A percentile compares a stretch with the other conserved stretches of the same genome.
These are phyloP conservation scores for Fusarium sambucinum DNA, from an alignment of 2,329 filamentous ascomycete species.

Conservation along the genomic window DNA sequence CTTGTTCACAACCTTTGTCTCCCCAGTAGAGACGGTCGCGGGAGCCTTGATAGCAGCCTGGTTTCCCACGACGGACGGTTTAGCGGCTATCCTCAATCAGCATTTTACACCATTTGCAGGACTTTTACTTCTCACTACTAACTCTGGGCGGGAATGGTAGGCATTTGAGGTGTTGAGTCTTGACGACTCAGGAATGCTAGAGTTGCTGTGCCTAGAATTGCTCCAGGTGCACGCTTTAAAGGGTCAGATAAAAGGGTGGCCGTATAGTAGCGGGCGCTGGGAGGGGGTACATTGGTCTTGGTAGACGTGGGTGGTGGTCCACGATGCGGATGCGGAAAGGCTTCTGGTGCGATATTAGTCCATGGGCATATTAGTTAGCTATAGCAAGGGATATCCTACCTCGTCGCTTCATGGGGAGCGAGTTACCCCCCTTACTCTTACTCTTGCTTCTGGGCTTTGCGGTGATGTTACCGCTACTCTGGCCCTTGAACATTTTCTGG, in stretches of 20 bases:
- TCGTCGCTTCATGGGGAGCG: constrained; percentile 18
- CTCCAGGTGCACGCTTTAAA: constrained; percentile 20
- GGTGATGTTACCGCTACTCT: neutral
- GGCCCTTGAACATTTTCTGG: constrained; percentile 41
- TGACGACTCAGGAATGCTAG: constrained; percentile 43
- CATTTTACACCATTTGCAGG: no score
- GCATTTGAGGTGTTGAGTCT: constrained; percentile 11
- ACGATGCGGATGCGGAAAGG: constrained; percentile 7
- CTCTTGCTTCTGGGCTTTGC: neutral
- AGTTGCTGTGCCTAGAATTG: constrained; percentile 39
- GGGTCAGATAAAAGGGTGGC: constrained; percentile 20
- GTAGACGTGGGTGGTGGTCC: neutral
- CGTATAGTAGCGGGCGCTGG: constrained; percentile 40
- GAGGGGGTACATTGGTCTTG: constrained; percentile 19
- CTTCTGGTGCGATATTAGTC: constrained; percentile 19
- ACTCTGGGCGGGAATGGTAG: constrained; percentile 9
- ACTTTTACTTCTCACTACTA: constrained; percentile 2
- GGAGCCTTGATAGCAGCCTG: neutral
- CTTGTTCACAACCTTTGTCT: no score
- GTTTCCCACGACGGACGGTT: neutral
- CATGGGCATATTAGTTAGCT: neutral
- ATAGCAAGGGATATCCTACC: constrained; percentile 9
- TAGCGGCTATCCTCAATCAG: constrained; percentile 17
- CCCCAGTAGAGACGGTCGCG: no score
- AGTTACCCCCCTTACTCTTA: neutral